A percentile compares a stretch with the other conserved stretches of the same genome.
Conservation (phyloP, 2,329 filamentous ascomycete species). For the Nothophoma quercina region DNA sequence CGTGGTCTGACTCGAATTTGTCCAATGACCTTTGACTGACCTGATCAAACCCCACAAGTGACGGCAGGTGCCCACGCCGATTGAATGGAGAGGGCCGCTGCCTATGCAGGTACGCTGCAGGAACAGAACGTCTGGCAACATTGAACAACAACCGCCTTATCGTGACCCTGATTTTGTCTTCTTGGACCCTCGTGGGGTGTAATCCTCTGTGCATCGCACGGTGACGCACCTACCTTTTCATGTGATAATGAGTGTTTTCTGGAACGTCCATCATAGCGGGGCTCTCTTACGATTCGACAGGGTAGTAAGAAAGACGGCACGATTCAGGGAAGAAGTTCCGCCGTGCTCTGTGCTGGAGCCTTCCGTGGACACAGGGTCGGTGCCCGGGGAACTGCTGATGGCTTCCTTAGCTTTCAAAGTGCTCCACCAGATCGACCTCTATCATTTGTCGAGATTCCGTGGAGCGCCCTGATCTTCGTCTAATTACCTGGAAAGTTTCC, state of each 20-base stretch:
- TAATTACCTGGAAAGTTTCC: conserved; percentile 35
- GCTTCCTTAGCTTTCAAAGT: conserved; percentile 46
- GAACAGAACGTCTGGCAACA: conserved; percentile 40
- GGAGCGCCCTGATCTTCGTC: conserved; percentile 46
- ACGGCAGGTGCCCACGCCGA: conserved; percentile 28
- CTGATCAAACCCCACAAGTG: conserved; percentile 40
- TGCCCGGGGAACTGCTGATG: conserved; percentile 48
- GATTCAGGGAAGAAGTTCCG: conserved; percentile 43
- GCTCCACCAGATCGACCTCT: conserved; percentile 45
- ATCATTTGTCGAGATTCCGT: conserved; percentile 44
- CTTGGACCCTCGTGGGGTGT: conserved; percentile 17
- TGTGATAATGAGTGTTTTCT: conserved; percentile 34
- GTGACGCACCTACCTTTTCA: conserved; percentile 15
- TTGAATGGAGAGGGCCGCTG: conserved; percentile 31
- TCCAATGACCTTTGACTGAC: conserved; percentile 35
- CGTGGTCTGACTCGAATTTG: conserved; percentile 32
- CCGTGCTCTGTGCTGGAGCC: conserved; percentile 30
- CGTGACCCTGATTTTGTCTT: conserved; percentile 16
- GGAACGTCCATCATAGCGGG: conserved; percentile 42
- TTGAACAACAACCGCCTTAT: conserved; percentile 25
- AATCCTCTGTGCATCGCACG: conserved; percentile 13
- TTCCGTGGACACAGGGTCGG: conserved; percentile 39
- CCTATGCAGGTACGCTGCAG: conserved; percentile 54
- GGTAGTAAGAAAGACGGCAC: conserved; percentile 29
- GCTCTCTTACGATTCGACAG: conserved; percentile 35